Base-by-base conservation (phyloP, 1,284 basidiomycete genomes). In the Cryptococcus wingfieldii region DNA sequence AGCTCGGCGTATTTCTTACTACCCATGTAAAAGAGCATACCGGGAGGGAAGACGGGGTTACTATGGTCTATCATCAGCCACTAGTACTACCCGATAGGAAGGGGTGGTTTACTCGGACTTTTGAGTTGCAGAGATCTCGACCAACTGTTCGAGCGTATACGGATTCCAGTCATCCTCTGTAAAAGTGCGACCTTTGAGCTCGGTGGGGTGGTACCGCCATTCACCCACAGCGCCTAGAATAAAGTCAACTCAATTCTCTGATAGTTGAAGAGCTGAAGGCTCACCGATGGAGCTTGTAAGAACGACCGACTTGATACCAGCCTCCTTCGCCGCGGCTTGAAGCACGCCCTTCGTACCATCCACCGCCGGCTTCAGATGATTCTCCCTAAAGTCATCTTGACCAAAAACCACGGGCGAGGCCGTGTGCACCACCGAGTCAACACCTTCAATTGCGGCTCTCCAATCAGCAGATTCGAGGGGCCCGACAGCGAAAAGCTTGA, bases 91-190 rank as follows among this genome's bases (percentile, higher is more conserved):
- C 31, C 31, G 23, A 59, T 34, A 23, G 13, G 23, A 13, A 19
- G 31, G 14, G 14, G 14, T 7, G 19, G 56, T 57, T 58, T 19
- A 62, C 58, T 54, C 38, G 38, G 64, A 51, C 14, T 45, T 19
- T 2, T 41, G 58, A 4, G 52, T 58, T 38, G 60, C 49, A 28
- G 56, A 50, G 31, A 63, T 64, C 51, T 64, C 50, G 38, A 63
- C 63, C 27, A 61, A 42, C n/a, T 64, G 55, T 39, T 64, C 57
- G 19, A 61, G 19, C 9, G 68, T 64, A 47, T 67, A 64, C 9
- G 72, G 69, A 53, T 72, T 74, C 69, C 70, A 71, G 51, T 71
- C 64, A 13, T 68, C 56, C 53, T 75, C 72, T 18, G 63, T 67
- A 56, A 71, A 58, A 14, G 56, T 41, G 5, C 16, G 27, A 10